Conservation (phyloP, 2,329 filamentous ascomycete genomes). For the Pseudophaeomoniella oleicola region DNA sequence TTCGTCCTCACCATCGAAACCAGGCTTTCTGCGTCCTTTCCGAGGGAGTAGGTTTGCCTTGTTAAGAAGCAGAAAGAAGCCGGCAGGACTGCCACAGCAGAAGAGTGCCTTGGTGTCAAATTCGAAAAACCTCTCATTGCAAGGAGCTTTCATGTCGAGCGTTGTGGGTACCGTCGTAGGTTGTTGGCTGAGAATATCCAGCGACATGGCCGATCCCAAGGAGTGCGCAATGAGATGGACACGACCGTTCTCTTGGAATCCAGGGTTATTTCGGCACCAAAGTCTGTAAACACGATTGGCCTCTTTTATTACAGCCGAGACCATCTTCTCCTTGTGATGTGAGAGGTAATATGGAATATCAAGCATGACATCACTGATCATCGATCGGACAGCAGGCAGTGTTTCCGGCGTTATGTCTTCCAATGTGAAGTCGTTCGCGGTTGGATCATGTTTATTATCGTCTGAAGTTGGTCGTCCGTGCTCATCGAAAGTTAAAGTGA, state of each 20-base stretch:
- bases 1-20: slow-evolving; percentile 49
- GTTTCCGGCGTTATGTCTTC: slow-evolving; percentile 86
- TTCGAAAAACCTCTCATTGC: slow-evolving; percentile 54
- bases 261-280: slow-evolving; percentile 88
- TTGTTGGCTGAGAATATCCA: slow-evolving; percentile 82
- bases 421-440: slow-evolving; percentile 50
- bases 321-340: slow-evolving; percentile 90
- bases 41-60: slow-evolving; percentile 56
- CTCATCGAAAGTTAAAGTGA: slow-evolving; percentile 76
- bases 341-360: slow-evolving; percentile 98
- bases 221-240: slow-evolving; percentile 92
- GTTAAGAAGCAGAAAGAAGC: slow-evolving; percentile 84
- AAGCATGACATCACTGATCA: slow-evolving; percentile 96
- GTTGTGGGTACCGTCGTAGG: slow-evolving; percentile 53
- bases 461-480: slow-evolving; percentile 36
- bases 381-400: slow-evolving; percentile 78
- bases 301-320: slow-evolving; percentile 71
- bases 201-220: slow-evolving; percentile 82
- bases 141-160: slow-evolving; percentile 17
- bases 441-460: slow-evolving; percentile 36
- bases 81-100: slow-evolving; percentile 75
- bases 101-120: slow-evolving; percentile 88
- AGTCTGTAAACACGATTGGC: slow-evolving; percentile 91
- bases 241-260: slow-evolving; percentile 63
- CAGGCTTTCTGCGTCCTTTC: slow-evolving; percentile 59